Conservation (phyloP, 371 early-diverging fungal species). For the Saksenaea oblongispora region DNA sequence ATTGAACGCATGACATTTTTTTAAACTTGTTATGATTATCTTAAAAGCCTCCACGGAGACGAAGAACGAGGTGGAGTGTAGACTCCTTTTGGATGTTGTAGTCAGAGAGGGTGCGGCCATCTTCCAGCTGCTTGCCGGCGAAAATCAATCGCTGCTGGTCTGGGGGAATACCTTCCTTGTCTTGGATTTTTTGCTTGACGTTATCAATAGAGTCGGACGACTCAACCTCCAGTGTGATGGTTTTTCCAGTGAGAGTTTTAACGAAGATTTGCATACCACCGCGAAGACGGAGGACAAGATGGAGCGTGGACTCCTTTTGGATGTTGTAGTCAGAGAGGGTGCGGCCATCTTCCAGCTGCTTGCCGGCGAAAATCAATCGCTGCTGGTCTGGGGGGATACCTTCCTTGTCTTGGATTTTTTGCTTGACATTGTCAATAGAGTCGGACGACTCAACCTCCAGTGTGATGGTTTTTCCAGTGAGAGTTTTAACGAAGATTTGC, state of each 20-base stretch:
- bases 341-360: slow-evolving; percentile 83
- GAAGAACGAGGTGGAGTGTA: slow-evolving; percentile 89
- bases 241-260: slow-evolving; percentile 94
- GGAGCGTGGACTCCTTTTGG: slow-evolving; percentile 88
- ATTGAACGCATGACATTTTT: too few relatives aligned
- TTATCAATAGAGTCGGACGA: slow-evolving; percentile 88
- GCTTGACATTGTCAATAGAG: slow-evolving; percentile 90
- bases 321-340: slow-evolving; percentile 75
- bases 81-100: slow-evolving; percentile 79
- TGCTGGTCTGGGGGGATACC: slow-evolving; percentile 90
- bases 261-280: slow-evolving; percentile 60
- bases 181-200: slow-evolving; percentile 93
- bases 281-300: slow-evolving; percentile 89
- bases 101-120: slow-evolving; percentile 77
- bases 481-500: slow-evolving; percentile 68
- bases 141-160: slow-evolving; percentile 88
- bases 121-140: slow-evolving; percentile 86
- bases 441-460: slow-evolving; percentile 91
- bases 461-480: slow-evolving; percentile 93
- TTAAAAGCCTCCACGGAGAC: slow-evolving; percentile 79
- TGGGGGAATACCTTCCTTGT: slow-evolving; percentile 95
- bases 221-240: slow-evolving; percentile 93
- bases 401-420: slow-evolving; percentile 97
- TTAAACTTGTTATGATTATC: neutral
- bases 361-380: slow-evolving; percentile 83